A percentile compares a stretch with the other conserved stretches of the same genome.
These are phyloP conservation scores for Mortierella sp. DNA, from an alignment of 371 early-diverging fungal species.

Conservation along the genomic window DNA sequence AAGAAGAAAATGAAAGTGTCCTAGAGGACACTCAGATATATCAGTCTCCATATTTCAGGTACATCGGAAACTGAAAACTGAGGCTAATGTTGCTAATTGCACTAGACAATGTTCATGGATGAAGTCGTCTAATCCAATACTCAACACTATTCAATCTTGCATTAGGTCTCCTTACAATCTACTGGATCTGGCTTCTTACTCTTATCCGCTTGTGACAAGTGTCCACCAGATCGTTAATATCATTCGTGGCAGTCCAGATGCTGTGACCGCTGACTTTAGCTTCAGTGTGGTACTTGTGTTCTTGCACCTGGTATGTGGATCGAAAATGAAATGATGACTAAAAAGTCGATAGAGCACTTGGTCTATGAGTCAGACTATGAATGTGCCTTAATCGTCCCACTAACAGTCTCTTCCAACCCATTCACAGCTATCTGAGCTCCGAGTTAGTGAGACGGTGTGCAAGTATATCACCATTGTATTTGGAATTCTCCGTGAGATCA, in stretches of 20 bases:
- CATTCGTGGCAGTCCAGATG: slow-evolving; percentile 62
- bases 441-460: slow-evolving; percentile 20
- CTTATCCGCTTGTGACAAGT: slow-evolving; percentile 16
- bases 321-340: background rate
- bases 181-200: slow-evolving; percentile 19
- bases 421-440: slow-evolving; percentile 20
- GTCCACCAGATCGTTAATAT: slow-evolving; percentile 54
- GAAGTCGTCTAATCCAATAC: slow-evolving; percentile 75
- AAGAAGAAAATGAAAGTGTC: too few species aligned
- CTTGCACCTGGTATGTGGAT: too few species aligned
- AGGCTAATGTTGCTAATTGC: too few species aligned
- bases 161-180: slow-evolving; percentile 37
- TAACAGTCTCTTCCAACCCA: background rate
- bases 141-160: too few species aligned
- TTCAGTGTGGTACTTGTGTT: too few species aligned
- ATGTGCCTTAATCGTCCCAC: background rate
- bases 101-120: too few species aligned
- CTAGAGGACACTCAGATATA: slow-evolving; percentile 58
- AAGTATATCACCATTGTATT: slow-evolving; percentile 23
- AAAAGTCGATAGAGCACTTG: slow-evolving; percentile 15
- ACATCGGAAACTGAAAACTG: slow-evolving; percentile 57
- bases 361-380: slow-evolving; percentile 19
- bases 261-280: too few species aligned
- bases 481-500: slow-evolving; percentile 14
- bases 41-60: slow-evolving; percentile 69